Evolutionary conservation across 805 yeast genomes (phyloP).

Genomic region (baker's yeast (Saccharomyces cerevisiae)): DNA sequence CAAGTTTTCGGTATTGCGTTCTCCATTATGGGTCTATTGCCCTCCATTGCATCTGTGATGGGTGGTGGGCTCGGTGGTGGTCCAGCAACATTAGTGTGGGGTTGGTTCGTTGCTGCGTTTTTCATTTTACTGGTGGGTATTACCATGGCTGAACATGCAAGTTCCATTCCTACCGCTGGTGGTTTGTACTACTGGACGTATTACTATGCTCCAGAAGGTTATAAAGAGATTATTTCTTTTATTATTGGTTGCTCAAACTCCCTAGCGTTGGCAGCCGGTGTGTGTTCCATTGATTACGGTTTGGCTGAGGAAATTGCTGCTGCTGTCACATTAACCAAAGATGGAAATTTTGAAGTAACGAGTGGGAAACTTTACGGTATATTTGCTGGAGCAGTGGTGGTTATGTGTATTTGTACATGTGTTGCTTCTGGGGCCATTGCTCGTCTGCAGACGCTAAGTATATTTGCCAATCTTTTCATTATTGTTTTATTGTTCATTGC

Average conservation of each 20-base stretch:
- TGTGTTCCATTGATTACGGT: constrained; percentile 64
- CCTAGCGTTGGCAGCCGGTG: constrained; percentile 56
- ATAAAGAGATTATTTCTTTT: constrained; percentile 48
- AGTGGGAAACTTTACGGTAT: constrained; percentile 53
- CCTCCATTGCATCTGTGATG: constrained; percentile 52
- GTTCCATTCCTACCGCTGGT: constrained; percentile 68
- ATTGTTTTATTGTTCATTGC: constrained; percentile 53
- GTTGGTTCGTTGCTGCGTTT: constrained; percentile 51
- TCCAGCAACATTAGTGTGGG: constrained; percentile 56
- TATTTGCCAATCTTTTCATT: constrained; percentile 44
- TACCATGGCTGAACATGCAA: constrained; percentile 57
- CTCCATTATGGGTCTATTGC: constrained; percentile 63
- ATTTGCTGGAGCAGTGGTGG: constrained; percentile 49
- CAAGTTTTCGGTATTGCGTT: constrained; percentile 68
- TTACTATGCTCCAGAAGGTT: constrained; percentile 50
- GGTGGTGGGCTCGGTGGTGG: constrained; percentile 52
- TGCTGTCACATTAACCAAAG: constrained; percentile 45
- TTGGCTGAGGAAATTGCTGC: constrained; percentile 53
- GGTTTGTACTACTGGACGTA: constrained; percentile 66
- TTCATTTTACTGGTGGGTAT: constrained; percentile 53
- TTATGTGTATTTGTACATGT: constrained; percentile 47
- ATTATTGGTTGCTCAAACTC: constrained; percentile 63
- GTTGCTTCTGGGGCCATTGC: constrained; percentile 51
- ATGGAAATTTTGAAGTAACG: constrained; percentile 49
- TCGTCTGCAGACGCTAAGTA: constrained; percentile 51